Evolutionary conservation across 2,329 filamentous ascomycete species (phyloP), one percentile per base, ranked within the genome.

Genomic region (Emergomyces orientalis): DNA sequence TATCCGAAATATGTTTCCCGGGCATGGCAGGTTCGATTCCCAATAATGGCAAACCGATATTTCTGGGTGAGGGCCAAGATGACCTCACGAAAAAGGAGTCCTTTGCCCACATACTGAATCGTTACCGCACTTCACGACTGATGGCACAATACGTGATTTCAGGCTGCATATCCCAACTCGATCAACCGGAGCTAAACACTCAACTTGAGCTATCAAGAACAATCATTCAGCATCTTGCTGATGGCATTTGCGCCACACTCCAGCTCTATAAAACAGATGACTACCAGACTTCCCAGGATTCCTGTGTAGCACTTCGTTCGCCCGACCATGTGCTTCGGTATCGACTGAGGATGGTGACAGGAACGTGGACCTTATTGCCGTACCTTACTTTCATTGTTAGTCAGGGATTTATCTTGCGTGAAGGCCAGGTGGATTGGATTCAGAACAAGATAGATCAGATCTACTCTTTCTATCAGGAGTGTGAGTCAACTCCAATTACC

Each of bases 61-160:
- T 56, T 4, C 7, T 55, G 32, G 52, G 30, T 8, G 30, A 37
- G 19, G 32, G 52, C 32, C 27, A 37, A 22, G 32, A 55, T 22
- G 17, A n/a, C 30, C 32, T 55, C 32, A 55, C 52, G 3, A 55
- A 37, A 32, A 34, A 34, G 30, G 27, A 22, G 32, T 37, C 32
- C 30, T 55, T 55, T 55, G 32, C 32, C 32, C 52, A 34, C 9
- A 34, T 55, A 34, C 7, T 55, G 32, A 55, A 55, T 17, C 52
- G 52, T 55, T 55, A 55, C n/a, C 52, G 52, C 32, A 55, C 52
- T n/a, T 55, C 52, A 39, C 52, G 52, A 13, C 19, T 55, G 19
- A 55, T 55, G 52, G 52, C 52, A 34, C 52, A 55, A 25, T 55
- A 55, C 19, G 52, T 55, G 30, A 37, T 55, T 55, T n/a, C 32